Conservation (phyloP, 2,329 filamentous ascomycete species). For the Didymosphaeria variabile region DNA sequence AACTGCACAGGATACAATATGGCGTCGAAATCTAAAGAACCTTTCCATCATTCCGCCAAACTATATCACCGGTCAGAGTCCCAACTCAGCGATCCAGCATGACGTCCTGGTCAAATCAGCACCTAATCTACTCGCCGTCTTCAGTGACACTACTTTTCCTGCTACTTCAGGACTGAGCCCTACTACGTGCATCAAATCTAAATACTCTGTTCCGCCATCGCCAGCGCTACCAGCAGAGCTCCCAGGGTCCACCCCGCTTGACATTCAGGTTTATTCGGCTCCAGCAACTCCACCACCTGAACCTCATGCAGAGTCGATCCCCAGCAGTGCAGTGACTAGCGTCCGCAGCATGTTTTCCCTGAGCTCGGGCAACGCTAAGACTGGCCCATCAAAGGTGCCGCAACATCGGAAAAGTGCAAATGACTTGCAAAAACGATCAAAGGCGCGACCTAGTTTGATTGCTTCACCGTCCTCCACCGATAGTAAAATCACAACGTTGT, state of each 20-base stretch:
- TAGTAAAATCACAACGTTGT: slow-evolving; percentile 34
- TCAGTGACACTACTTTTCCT: slow-evolving; percentile 53
- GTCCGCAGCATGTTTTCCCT: slow-evolving; percentile 35
- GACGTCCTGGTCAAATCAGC: slow-evolving; percentile 38
- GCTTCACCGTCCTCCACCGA: slow-evolving; percentile 34
- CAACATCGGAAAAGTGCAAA: slow-evolving; percentile 36
- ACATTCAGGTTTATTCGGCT: slow-evolving; percentile 44
- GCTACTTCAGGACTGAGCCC: slow-evolving; percentile 48
- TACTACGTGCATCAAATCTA: slow-evolving; percentile 45
- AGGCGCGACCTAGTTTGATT: slow-evolving; percentile 28
- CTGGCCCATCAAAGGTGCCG: slow-evolving; percentile 30
- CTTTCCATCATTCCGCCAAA: slow-evolving; percentile 41
- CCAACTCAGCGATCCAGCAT: slow-evolving; percentile 41
- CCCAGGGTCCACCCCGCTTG: slow-evolving; percentile 40
- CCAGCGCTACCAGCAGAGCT: slow-evolving; percentile 45
- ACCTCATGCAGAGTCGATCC: slow-evolving; percentile 27
- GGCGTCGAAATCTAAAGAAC: slow-evolving; percentile 39
- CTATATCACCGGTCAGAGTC: slow-evolving; percentile 30
- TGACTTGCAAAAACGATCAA: slow-evolving; percentile 34
- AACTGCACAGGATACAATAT: slow-evolving; percentile 33
- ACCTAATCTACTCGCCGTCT: slow-evolving; percentile 50
- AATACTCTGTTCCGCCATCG: slow-evolving; percentile 51
- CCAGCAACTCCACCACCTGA: slow-evolving; percentile 21
- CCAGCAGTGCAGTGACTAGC: slow-evolving; percentile 37
- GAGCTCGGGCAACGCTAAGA: slow-evolving; percentile 27